phyloP scores from a whole-genome alignment of 2,329 filamentous ascomycete species.

The Aspergillus melleus region DNA sequence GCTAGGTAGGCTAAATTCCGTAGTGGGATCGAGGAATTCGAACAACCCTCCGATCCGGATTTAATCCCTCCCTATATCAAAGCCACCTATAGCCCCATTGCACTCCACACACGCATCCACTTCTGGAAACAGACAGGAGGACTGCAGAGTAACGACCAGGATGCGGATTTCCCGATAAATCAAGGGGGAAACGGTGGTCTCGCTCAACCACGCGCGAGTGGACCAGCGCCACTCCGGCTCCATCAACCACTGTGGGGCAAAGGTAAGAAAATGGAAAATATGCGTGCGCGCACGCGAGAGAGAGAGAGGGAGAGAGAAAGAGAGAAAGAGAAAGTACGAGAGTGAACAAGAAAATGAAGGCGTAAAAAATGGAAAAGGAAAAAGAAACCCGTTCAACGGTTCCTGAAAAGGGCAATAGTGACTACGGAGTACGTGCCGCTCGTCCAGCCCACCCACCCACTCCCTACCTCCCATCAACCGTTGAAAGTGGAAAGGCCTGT shows the following conservation, averaged over 20 bases:
- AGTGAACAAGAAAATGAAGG: not conserved
- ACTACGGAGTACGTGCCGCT: not conserved
- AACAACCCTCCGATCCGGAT: not conserved
- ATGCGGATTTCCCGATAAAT: not conserved
- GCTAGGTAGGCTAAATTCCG: not conserved
- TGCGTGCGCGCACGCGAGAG: too few relatives aligned
- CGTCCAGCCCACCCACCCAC: not conserved
- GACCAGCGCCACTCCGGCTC: constrained; percentile 4
- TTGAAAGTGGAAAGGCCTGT: not conserved
- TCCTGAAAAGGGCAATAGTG: not conserved
- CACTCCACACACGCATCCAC: not conserved
- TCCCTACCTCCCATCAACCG: not conserved
- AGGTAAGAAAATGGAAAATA: not conserved
- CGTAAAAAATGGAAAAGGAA: not conserved
- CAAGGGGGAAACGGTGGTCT: not conserved
- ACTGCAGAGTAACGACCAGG: not conserved
- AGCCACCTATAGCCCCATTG: not conserved
- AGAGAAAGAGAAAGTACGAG: not conserved
- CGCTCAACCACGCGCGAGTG: not conserved
- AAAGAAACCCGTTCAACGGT: not conserved
- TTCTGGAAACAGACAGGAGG: not conserved
- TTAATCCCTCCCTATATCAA: not conserved
- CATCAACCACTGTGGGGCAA: constrained; percentile 1
- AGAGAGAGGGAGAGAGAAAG: not conserved
- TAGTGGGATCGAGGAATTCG: not conserved